Conservation (phyloP, 768 basidiomycete genomes). For the Trametes sanguinea region DNA sequence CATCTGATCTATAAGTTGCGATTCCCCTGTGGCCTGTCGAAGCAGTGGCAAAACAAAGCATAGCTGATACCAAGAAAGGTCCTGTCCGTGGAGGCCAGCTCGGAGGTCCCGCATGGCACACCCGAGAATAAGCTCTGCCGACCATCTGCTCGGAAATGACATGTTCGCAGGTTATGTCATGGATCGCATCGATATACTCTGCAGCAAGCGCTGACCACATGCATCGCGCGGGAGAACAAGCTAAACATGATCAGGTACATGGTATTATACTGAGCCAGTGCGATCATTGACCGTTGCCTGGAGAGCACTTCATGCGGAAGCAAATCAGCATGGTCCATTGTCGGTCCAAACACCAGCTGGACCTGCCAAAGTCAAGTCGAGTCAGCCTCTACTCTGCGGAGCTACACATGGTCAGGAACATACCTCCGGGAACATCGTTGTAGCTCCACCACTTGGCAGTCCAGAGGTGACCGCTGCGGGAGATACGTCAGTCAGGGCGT, state of each 20-base stretch:
- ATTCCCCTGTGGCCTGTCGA: no score
- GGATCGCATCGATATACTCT: background rate
- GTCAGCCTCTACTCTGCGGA: background rate
- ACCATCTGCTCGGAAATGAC: background rate
- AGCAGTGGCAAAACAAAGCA: no score
- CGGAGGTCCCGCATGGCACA: background rate
- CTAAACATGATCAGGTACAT: conserved; percentile 1
- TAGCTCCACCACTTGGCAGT: conserved; percentile 35
- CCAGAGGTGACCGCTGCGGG: conserved; percentile 30
- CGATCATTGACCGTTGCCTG: background rate
- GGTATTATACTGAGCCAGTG: background rate
- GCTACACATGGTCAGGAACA: background rate
- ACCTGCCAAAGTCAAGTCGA: conserved; percentile 8
- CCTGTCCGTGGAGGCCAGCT: no score
- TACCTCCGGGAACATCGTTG: conserved; percentile 31
- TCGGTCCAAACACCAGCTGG: conserved; percentile 30
- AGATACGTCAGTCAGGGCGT: background rate
- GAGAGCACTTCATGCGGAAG: background rate
- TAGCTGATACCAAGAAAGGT: no score
- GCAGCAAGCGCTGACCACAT: background rate
- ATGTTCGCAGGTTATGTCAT: background rate
- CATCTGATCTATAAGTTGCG: no score
- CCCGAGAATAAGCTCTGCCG: background rate
- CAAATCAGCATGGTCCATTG: conserved; percentile 29
- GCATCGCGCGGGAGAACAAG: background rate